Evolutionary conservation across 345 rosid species (phyloP), one percentile per base, ranked within the genome.

Genomic region (Acer negundo): DNA sequence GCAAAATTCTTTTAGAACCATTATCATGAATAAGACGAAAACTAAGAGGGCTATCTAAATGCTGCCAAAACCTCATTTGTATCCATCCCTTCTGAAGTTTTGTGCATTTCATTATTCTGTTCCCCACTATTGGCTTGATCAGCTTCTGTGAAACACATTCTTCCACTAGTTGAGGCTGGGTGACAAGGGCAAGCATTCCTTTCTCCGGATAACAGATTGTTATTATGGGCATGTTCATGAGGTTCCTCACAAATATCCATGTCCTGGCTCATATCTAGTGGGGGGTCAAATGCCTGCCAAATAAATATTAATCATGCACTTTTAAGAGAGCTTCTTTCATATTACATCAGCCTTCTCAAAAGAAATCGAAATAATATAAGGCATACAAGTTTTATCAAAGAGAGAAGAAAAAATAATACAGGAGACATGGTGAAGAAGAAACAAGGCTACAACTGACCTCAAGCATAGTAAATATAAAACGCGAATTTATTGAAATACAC

Each of bases 281-380:
- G 99, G n/a, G 99, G 97, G 67, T 94, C 98, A 87, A 96, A 96
- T 81, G 92, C 95, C 99, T 96, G 89, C 83, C 83, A 84, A 72
- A 75, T 22, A 82, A 64, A 80, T 72, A 78, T 24, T 42, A 75
- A 72, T 70, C 61, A 70, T 13, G 75, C 46, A 62, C 58, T 68
- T 68, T 62, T 59, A 71, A 66, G 28, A 65, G 23, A 72, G 71
- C 70, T 49, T 24, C 55, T 72, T 62, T 56, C 62, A 59, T 59
- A 58, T 58, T 2, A 59, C 22, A 11, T 7, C 63, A 59, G 63
- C 63, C 63, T 59, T 22, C 2, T 58, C 3, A 58, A 15, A 58
- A 64, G 55, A 58, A 15, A 23, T 7, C 44, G 44, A 68, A 70
- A 79, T 24, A 51, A 66, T 8, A 44, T 44, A 44, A 44, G 49